Evolutionary conservation across 2,329 filamentous ascomycete species (phyloP), one percentile per base, ranked within the genome.

Genomic region (Diaporthe citrichinensis): DNA sequence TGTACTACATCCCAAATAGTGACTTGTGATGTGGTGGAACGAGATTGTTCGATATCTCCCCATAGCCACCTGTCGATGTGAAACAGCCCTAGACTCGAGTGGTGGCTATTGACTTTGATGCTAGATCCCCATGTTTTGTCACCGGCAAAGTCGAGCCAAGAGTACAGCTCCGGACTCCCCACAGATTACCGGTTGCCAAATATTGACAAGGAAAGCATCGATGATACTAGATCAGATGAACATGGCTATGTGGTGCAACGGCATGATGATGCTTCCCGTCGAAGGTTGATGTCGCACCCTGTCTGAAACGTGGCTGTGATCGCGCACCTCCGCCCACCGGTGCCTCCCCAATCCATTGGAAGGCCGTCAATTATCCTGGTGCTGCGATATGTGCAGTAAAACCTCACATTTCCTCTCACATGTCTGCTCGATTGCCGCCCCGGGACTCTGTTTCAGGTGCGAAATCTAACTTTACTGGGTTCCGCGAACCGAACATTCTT

Each of bases 181-280:
- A 69, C 65, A 55, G 49, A 55, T 28, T 69, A 69, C 65, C 65
- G 65, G 34, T 39, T 20, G n/a, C 34, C 4, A 28, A n/a, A 69
- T 68, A 69, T 55, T 55, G 49, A 31, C 65, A 69, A 28, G 46
- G 65, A 41, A 28, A 10, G 46, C 15, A 28, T 39, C 34, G 15
- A 28, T 55, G 5, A 14, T 41, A 14, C 23, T 69, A 69, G 49
- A 69, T 69, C 65, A 69, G 65, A 69, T 55, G 65, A 69, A 69
- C 65, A 55, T 55, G 49, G 65, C 34, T 69, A 8, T 55, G 65
- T 23, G 23, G 34, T 28, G 65, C 31, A 39, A 25, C 46, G 31
- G 46, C 23, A 39, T 25, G 31, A 68, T 51, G 14, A 20, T 53
- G 23, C 46, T 68, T 53, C 12, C 61, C 41, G 23, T 49, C 31